Evolutionary conservation across 805 yeast genomes (phyloP), one percentile per base, ranked within the genome.

Genomic region (Lipomyces yamadae): DNA sequence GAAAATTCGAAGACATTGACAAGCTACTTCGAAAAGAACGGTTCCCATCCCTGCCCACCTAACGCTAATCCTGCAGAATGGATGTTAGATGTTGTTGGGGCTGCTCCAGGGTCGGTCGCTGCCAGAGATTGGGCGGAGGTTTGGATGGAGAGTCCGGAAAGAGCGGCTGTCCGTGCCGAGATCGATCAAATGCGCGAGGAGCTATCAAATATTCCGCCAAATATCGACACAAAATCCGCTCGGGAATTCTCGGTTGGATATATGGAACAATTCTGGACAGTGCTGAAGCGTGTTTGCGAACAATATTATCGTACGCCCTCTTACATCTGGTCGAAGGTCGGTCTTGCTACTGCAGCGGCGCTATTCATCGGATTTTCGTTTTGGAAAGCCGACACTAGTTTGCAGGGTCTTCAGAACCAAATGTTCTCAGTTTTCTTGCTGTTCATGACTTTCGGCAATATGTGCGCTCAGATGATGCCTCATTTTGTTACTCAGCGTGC

Each of bases 51-150:
- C 63, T 89, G 93, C 79, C 92, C 93, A 29, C 79, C 81, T 5
- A 81, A 82, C 54, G 92, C 91, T 4, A 90, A 90, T 71, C 95
- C 94, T 39, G 94, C 93, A 13, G 97, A 91, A 80, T 92, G 96
- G 95, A 92, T 92, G 96, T 81, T 92, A 78, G 89, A 89, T 56
- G 75, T 72, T n/a, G 74, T 76, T 62, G 82, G 84, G 39, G 81
- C 80, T 63, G 79, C 76, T 54, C 79, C 79, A 60, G 81, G 78
- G 30, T 72, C 78, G 8, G 64, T 64, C 10, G 77, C 78, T 11
- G 71, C 65, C 33, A 61, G 64, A 29, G 78, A 78, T 59, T 77
- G 75, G 73, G 72, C 60, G 35, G 88, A 90, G 73, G 92, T 89
- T 61, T 91, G 97, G 97, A 78, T 84, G 76, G 82, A 83, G 58